Evolutionary conservation across 352 stramenopile species (phyloP), one percentile per base, ranked within the genome.

Genomic region (Phytophthora quininea): DNA sequence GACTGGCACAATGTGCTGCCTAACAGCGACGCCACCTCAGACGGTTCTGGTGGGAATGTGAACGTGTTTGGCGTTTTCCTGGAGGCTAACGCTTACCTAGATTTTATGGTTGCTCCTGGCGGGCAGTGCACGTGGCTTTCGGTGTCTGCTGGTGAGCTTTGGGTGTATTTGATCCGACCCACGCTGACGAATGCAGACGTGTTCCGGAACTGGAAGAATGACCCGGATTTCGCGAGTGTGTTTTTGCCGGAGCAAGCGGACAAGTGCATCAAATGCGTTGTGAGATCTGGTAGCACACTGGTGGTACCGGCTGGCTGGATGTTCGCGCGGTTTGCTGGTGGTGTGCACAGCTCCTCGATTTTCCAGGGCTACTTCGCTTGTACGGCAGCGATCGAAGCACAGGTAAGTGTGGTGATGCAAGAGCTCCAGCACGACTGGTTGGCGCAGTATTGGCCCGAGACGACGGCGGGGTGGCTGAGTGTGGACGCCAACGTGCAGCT

Each of bases 231-330:
- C 9, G 70, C 76, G 3, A 69, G 69, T 14, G 61, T 80, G 24
- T 93, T 94, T 67, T 75, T 96, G 31, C 76, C 71, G 0, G 84
- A 95, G 43, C 76, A 71, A 37, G 78, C 91, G 40, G 81, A 91
- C 42, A 81, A 85, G 8, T 96, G 88, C 66, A 91, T 86, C 65
- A 90, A 90, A 53, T 86, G 74, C 57, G 73, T 79, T 9, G 72
- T 96, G 24, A 67, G 52, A 65, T 62, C 71, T n/a, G 70, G 69
- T 0, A 74, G 74, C 50, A 82, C 82, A 15, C 42, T 96, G 7
- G 49, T 92, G 4, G 54, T 96, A 0, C 88, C 88, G 0, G 71
- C 83, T 24, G 86, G 87, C 3, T 95, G 84, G 84, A 77, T 92
- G 10, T 86, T 81, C 56, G 87, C 87, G n/a, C 50, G 91, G 14